Percentiles rank a stretch among this genome's conserved stretches.
Evolutionary conservation across 768 basidiomycete species (phyloP).

Genomic region (Postia placenta): DNA sequence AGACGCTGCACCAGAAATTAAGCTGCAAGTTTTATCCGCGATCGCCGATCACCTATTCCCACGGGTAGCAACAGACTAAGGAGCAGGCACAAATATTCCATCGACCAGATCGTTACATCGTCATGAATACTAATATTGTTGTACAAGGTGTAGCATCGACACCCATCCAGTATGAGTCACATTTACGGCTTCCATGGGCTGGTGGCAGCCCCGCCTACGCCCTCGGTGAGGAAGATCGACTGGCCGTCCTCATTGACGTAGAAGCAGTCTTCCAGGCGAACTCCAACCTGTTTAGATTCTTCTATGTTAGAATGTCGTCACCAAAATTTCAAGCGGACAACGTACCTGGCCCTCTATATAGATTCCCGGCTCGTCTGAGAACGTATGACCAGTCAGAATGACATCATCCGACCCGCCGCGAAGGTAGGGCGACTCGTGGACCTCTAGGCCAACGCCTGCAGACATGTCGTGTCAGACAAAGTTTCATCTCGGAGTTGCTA

Average conservation of each 20-base stretch:
- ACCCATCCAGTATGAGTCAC: no score
- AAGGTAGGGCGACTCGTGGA: constrained; percentile 78
- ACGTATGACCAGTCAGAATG: constrained; percentile 62
- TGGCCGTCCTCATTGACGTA: constrained; percentile 51
- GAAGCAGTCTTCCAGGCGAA: constrained; percentile 83
- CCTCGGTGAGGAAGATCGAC: constrained; percentile 55
- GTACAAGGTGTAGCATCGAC: no score
- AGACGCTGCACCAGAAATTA: no score
- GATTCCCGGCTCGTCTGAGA: constrained; percentile 77
- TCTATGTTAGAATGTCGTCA: no score
- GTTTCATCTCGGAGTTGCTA: background rate
- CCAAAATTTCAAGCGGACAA: no score
- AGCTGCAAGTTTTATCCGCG: no score
- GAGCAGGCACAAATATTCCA: no score
- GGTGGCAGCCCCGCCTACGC: constrained; percentile 53
- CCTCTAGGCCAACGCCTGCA: constrained; percentile 78
- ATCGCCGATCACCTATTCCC: no score
- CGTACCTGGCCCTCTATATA: constrained; percentile 65
- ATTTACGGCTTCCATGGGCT: constrained; percentile 30
- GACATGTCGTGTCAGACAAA: no score
- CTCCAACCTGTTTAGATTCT: constrained; percentile 56
- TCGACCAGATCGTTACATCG: no score
- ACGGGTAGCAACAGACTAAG: no score
- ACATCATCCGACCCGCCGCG: constrained; percentile 57
- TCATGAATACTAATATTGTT: no score